These are phyloP conservation scores for Moniliella sp. DNA, from an alignment of 1,284 basidiomycete genomes.

Conservation along the genomic window DNA sequence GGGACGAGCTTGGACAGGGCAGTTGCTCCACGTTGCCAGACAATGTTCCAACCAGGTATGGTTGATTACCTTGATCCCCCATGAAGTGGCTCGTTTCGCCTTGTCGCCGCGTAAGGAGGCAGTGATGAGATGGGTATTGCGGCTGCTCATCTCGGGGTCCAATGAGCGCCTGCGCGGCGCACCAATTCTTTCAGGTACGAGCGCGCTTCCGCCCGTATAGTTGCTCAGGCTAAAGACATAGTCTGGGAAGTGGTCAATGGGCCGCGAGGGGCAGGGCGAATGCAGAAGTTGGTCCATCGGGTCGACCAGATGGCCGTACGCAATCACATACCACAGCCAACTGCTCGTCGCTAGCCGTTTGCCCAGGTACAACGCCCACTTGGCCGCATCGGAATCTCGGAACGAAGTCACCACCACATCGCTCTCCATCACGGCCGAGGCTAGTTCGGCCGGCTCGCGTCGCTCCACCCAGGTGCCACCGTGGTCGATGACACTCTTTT, in stretches of 20 bases:
- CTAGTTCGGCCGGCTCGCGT: too few species aligned
- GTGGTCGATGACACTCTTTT: too few species aligned
- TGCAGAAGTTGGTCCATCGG: conserved; percentile 49
- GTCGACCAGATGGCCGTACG: conserved; percentile 43
- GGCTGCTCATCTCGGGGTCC: conserved; percentile 49
- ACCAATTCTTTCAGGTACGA: too few species aligned
- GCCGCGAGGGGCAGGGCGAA: conserved; percentile 40
- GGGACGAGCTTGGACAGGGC: conserved; percentile 33
- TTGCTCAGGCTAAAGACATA: conserved; percentile 63
- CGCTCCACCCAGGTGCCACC: too few species aligned
- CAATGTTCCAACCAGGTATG: conserved; percentile 75
- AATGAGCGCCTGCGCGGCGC: too few species aligned
- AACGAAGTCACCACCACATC: too few species aligned
- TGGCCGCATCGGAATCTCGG: too few species aligned
- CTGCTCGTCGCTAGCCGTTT: conserved; percentile 55
- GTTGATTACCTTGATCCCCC: conserved; percentile 66
- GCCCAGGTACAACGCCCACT: conserved; percentile 42
- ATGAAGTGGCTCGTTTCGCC: conserved; percentile 49
- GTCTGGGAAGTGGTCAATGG: conserved; percentile 32
- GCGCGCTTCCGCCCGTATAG: conserved; percentile 52
- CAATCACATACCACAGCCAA: conserved; percentile 59
- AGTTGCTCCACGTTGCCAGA: conserved; percentile 49
- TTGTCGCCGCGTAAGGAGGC: conserved; percentile 60
- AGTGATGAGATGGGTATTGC: conserved; percentile 56
- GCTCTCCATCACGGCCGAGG: too few species aligned